Conservation (phyloP, 495 filamentous ascomycete genomes). For the Lasiosphaeria hispida region DNA sequence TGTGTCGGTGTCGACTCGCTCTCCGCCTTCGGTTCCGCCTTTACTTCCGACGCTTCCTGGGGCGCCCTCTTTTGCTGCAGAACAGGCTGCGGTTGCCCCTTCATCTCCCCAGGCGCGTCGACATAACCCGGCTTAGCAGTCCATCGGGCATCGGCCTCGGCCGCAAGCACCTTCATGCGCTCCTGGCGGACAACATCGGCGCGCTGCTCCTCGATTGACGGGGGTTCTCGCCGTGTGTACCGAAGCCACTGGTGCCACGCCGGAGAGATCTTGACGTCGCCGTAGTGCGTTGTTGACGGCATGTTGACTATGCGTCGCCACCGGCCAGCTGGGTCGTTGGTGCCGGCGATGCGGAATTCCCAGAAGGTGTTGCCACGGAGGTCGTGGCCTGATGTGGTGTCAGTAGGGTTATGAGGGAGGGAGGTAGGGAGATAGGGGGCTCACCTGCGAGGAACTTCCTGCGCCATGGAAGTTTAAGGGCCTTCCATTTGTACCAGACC, state of each 20-base stretch:
- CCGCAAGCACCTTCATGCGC: conserved; percentile 71
- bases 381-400: conserved; percentile 63
- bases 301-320: conserved; percentile 69
- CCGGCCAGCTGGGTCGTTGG: conserved; percentile 48
- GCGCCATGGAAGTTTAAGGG: conserved; percentile 81
- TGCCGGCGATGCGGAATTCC: conserved; percentile 74
- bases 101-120: conserved; percentile 15
- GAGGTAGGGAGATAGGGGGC: conserved; percentile 15
- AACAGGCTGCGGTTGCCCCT: not conserved
- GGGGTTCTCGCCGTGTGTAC: conserved; percentile 67
- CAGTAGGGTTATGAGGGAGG: not conserved
- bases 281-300: conserved; percentile 57
- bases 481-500: conserved; percentile 84
- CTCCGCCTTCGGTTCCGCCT: too few species aligned
- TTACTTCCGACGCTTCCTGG: not conserved
- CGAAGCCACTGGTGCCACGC: conserved; percentile 98
- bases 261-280: conserved; percentile 61
- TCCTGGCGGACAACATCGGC: conserved; percentile 64
- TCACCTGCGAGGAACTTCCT: conserved; percentile 74
- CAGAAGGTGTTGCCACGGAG: conserved; percentile 90
- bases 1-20: too few species aligned
- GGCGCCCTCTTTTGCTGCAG: not conserved
- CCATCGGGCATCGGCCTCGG: conserved; percentile 82
- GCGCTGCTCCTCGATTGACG: conserved; percentile 71
- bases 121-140: conserved; percentile 59